Conservation (phyloP, 768 basidiomycete species). For the Serendipita sp. region DNA sequence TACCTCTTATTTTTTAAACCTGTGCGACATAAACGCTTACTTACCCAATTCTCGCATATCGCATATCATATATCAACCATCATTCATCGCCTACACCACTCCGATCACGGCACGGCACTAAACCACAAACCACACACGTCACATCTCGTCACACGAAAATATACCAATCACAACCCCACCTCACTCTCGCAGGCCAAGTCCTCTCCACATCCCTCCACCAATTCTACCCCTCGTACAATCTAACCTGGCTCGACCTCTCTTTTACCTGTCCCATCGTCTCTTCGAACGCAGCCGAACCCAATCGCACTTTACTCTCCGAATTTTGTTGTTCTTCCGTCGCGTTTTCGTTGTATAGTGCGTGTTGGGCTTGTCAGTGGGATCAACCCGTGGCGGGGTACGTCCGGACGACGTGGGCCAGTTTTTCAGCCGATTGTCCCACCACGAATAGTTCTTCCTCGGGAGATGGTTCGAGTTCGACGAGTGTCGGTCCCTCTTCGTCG, state of each 20-base stretch:
- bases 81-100: too few species aligned
- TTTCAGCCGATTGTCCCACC: neutral
- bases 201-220: neutral
- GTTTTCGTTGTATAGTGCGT: neutral
- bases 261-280: neutral
- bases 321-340: neutral
- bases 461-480: neutral
- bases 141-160: too few species aligned
- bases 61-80: too few species aligned
- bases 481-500: neutral
- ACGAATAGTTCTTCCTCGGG: neutral
- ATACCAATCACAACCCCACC: too few species aligned
- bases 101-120: too few species aligned
- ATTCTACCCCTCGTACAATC: neutral
- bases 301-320: neutral
- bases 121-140: too few species aligned
- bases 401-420: neutral
- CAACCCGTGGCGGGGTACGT: neutral
- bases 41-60: too few species aligned
- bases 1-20: too few species aligned
- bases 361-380: constrained; percentile 4
- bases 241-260: neutral
- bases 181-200: too few species aligned
- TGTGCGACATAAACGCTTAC: too few species aligned
- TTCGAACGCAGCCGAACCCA: neutral